Base-by-base conservation (phyloP, 108 stramenopile species). In the Fragilaria crotonensis region DNA sequence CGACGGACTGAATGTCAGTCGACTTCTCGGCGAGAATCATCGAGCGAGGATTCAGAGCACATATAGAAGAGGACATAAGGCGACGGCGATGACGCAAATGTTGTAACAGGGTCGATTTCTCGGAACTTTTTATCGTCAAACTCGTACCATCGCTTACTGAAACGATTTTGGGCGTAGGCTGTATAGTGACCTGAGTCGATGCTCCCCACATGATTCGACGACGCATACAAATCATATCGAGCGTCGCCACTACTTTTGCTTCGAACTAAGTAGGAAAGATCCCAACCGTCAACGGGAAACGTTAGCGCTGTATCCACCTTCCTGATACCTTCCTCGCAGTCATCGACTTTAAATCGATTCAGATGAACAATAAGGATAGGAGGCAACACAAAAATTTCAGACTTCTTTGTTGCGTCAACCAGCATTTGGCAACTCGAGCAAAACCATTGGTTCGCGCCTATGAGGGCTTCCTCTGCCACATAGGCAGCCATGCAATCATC, bases 101-200 rank as follows among this genome's bases (percentile, higher is more conserved):
- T 66, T n/a, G 70, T 52, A 18, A 76, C 67, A 23, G 52, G 55
- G 21, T 65, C 64, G 4, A 84, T 70, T 49, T 51, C 36, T 11
- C 68, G 64, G 32, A 67, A 76, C 4, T 25, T 44, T 33, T 62
- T 67, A 59, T 92, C 90, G 57, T 92, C 88, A 64, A 88, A 86
- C 36, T 85, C 82, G 55, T 86, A 85, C 90, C 90, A 87, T 19
- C 60, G 31, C 33, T 75, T 80, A 68, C 87, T 89, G 60, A 91
- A 87, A 54, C 90, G 67, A 75, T 83, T 87, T 52, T 78, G 59
- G 21, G 85, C 84, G 20, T 76, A 66, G 2, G 96, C 94, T 9
- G 95, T 97, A 63, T 99, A 99, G 67, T 99, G 98, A 0, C 98
- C 98, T 9, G 83, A 83, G 5, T 89, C 84, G 28, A 96, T 75